phyloP scores from a whole-genome alignment of 148 eudicot species.

The Vaccinium corymbosum region DNA sequence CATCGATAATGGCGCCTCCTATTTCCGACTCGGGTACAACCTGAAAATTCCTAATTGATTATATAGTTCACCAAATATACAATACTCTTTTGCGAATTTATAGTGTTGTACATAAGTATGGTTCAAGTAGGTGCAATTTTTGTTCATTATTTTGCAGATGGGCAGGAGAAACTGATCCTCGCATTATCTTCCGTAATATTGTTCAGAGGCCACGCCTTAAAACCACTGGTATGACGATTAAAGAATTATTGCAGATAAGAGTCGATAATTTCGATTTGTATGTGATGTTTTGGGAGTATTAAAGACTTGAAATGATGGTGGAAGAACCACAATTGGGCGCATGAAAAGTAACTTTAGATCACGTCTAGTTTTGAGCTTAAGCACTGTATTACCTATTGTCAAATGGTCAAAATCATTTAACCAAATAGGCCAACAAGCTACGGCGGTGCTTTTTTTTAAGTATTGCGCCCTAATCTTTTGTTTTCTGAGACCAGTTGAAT shows the following conservation, averaged over 20 bases:
- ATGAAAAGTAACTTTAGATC: background rate
- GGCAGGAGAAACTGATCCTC: conserved; percentile 94
- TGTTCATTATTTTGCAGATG: conserved; percentile 44
- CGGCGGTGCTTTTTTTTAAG: background rate
- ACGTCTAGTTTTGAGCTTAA: background rate
- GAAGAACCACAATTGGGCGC: background rate
- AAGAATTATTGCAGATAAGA: background rate
- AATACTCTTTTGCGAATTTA: background rate
- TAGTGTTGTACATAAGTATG: background rate
- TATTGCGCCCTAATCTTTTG: background rate
- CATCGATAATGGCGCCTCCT: conserved; percentile 92
- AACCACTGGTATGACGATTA: conserved; percentile 50
- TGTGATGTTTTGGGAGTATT: background rate
- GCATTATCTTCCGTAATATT: conserved; percentile 85
- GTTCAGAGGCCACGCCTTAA: conserved; percentile 98
- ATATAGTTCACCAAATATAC: background rate
- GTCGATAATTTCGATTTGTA: background rate
- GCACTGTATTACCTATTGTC: background rate
- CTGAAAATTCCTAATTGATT: conserved; percentile 24
- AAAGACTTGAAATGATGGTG: background rate
- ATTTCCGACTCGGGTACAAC: conserved; percentile 82
- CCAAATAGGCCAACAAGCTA: background rate
- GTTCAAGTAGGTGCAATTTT: no score
- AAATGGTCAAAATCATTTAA: background rate
- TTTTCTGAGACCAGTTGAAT: background rate